Base-by-base conservation (phyloP, 139 green algal genomes). In the Chlamydomonas asymmetrica region DNA sequence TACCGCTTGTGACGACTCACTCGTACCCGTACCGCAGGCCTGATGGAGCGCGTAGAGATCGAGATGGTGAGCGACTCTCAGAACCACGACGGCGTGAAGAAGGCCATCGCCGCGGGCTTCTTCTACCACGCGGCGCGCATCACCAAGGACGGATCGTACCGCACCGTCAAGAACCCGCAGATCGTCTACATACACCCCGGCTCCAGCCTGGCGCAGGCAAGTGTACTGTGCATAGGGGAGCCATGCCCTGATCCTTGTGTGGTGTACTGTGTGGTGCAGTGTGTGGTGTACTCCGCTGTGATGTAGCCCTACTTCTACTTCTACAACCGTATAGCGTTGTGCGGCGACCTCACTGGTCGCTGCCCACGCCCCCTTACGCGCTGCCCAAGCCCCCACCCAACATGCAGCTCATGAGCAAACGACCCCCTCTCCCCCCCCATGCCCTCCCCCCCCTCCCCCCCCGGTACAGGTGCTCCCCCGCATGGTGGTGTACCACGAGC, bases 21-120 rank as follows among this genome's bases (percentile, higher is more conserved):
- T n/a, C n/a, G n/a, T n/a, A n/a, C n/a, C n/a, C n/a, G n/a, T n/a
- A n/a, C 37, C 40, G 16, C 40, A 77, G 71, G 75, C 7, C 87
- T 99, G 25, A 95, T 98, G 89, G 96, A 98, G 79, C 88, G 96
- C 2, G 94, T 97, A 74, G 96, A 99, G 87, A 93, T 99, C 16
- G 90, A 97, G 67, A 88, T 97, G 71, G 73, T 82, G 54, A 89
- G 73, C 43, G 90, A 96, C 78, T n/a, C 68, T 3, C 65, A 82
- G 39, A 91, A 97, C 65, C 66, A 94, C 40, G 93, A 96, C 31
- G 76, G 63, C 61, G 90, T 94, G 67, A 80, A 85, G 38, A 91
- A 91, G 72, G 74, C 85, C 52, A 83, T 95, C 39, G 83, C 90
- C 5, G 80, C 84, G 13, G 93, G 88, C 37, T 99, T 94, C 83